Conservation (phyloP, 2,329 filamentous ascomycete genomes). For the Chaetomium sp. region DNA sequence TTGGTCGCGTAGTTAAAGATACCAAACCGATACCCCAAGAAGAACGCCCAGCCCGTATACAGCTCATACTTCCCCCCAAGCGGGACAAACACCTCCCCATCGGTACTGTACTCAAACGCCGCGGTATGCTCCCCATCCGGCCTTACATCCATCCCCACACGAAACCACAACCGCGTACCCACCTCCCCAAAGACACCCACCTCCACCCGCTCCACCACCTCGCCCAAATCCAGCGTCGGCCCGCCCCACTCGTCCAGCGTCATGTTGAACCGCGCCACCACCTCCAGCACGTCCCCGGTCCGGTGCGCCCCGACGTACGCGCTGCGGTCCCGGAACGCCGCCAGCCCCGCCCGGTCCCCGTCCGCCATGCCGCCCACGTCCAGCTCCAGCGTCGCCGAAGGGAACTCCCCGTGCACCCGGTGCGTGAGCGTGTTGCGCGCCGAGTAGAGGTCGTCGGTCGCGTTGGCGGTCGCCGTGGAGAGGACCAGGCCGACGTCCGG, state of each 20-base stretch:
- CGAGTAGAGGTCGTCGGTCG: constrained; percentile 8
- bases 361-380: constrained; percentile 3
- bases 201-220: background rate
- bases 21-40: constrained; percentile 18
- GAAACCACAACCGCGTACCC: constrained; percentile 1
- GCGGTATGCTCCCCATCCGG: constrained; percentile 1
- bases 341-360: constrained; percentile 14
- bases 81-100: background rate
- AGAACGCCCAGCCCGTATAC: constrained; percentile 17
- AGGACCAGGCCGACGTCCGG: background rate
- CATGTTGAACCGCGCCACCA: constrained; percentile 4
- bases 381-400: background rate
- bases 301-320: constrained; percentile 12
- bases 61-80: constrained; percentile 8
- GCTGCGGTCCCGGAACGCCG: constrained; percentile 17
- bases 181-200: background rate
- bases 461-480: background rate
- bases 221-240: background rate
- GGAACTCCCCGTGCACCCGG: constrained; percentile 13
- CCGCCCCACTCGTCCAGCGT: constrained; percentile 14
- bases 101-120: constrained; percentile 4
- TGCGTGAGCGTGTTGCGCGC: constrained; percentile 23
- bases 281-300: background rate
- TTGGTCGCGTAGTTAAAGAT: constrained; percentile 16
- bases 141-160: constrained; percentile 9